These are phyloP conservation scores for Pseudozyma sp. DNA, from an alignment of 1,284 basidiomycete species.

Conservation along the genomic window DNA sequence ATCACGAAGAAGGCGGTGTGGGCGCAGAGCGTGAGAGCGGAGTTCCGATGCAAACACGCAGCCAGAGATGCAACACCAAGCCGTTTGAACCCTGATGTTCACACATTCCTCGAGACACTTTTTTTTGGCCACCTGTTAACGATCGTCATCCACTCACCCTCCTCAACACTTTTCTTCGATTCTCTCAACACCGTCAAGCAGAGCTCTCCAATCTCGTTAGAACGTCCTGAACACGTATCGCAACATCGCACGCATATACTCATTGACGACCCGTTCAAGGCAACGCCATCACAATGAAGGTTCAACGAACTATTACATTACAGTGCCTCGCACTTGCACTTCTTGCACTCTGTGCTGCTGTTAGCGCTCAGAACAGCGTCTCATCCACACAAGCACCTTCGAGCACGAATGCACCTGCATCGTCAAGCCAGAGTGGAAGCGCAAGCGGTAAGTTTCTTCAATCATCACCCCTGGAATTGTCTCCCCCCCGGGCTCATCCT, in stretches of 20 bases:
- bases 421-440: conserved; percentile 1
- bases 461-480: too few species aligned
- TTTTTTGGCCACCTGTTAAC: neutral
- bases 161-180: too few species aligned
- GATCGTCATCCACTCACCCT: neutral
- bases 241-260: neutral
- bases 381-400: conserved; percentile 30
- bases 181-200: too few species aligned
- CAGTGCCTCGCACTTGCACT: conserved; percentile 32
- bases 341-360: conserved; percentile 29
- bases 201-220: too few species aligned
- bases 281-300: conserved; percentile 14
- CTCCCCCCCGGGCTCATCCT: too few species aligned
- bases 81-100: conserved; percentile 16
- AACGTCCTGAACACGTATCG: neutral
- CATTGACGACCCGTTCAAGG: neutral
- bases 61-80: neutral
- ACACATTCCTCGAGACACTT: neutral
- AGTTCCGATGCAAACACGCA: conserved; percentile 26
- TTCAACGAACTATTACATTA: conserved; percentile 17
- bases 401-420: conserved; percentile 13
- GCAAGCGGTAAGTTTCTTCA: conserved; percentile 30
- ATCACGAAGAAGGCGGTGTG: neutral
- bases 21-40: conserved; percentile 6
- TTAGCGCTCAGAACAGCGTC: conserved; percentile 35